Evolutionary conservation across 257 asterid species (phyloP).

Genomic region (Hygrophila difformis): DNA sequence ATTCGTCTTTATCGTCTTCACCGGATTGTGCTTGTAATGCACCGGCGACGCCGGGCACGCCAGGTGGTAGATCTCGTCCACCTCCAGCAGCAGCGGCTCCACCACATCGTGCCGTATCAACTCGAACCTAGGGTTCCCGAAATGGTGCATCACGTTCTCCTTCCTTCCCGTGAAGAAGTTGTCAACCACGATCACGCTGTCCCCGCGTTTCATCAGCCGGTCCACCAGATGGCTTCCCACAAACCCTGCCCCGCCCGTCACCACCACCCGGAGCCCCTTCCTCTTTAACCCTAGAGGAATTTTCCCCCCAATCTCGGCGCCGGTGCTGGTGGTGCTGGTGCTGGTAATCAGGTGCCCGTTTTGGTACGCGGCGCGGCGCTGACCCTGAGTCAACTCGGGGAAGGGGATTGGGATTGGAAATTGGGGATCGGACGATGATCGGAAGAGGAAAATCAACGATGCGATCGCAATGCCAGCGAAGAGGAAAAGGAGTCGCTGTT

Average conservation of each 20-base stretch:
- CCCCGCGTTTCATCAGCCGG: constrained; percentile 72
- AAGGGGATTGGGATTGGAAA: constrained; percentile 21
- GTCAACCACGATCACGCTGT: constrained; percentile 87
- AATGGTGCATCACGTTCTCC: constrained; percentile 84
- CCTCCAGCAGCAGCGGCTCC: constrained; percentile 77
- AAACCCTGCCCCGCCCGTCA: constrained; percentile 92
- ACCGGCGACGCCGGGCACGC: constrained; percentile 99
- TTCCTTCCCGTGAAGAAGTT: constrained; percentile 89
- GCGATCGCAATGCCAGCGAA: constrained; percentile 47
- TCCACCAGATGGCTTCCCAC: constrained; percentile 92
- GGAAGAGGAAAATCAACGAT: constrained; percentile 23
- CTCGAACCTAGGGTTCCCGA: constrained; percentile 76
- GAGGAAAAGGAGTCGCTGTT: constrained; percentile 53
- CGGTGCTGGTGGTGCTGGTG: constrained; percentile 45
- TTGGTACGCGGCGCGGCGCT: constrained; percentile 36
- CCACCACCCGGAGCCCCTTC: constrained; percentile 67
- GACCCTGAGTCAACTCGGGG: constrained; percentile 30
- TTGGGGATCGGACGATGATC: constrained; percentile 10
- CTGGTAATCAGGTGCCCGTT: constrained; percentile 43
- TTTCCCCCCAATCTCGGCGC: too few species aligned
- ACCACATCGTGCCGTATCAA: constrained; percentile 96
- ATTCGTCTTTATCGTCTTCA: constrained; percentile 91
- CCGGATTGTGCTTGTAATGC: constrained; percentile 92
- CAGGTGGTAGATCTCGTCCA: constrained; percentile 95
- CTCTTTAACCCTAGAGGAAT: constrained; percentile 70